Evolutionary conservation across 2,329 filamentous ascomycete species (phyloP), one percentile per base, ranked within the genome.

Genomic region (Aspergillus flavus): DNA sequence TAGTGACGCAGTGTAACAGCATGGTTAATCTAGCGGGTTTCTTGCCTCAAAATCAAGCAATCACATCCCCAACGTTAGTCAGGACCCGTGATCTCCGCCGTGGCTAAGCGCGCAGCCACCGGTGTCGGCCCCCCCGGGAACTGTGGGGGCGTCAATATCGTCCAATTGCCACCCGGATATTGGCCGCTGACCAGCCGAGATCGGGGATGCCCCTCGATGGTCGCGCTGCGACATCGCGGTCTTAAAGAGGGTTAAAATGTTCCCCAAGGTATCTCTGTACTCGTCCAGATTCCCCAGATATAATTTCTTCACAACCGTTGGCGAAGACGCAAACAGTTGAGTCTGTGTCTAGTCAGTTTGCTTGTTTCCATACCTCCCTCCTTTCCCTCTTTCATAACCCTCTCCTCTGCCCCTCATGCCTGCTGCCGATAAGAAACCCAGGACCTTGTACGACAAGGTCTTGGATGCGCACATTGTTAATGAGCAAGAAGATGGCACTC

Each of bases 381-480:
- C 39, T 57, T 63, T 57, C 30, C 39, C 43, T 64, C 41, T 39
- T 39, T 56, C 19, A 28, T 26, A 54, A 46, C 21, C 56, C 26
- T 46, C 60, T 53, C 57, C 43, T 73, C 62, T 63, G 64, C 67
- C 64, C 84, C 88, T 78, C 72, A 96, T 96, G 93, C 93, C 93
- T 76, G 86, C 85, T 75, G 87, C 87, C 71, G 88, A 90, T 71
- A 84, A 85, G 78, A 86, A 84, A 68, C 92, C 92, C 61, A 89
- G 89, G 81, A 97, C 94, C 72, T 86, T 97, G 76, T 98, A 98
- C 83, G 94, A 98, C 86, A 98, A 98, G 89, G 94, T 98, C 80
- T 91, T 98, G 74, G 88, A 92, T 73, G 90, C 90, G 82, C 95
- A 99, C 80, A 90, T 98, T 73, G 94, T 99, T 76, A 92, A 97